Base-by-base conservation (phyloP, 2,329 filamentous ascomycete genomes). In the Coccinonectria pachysandricola region DNA sequence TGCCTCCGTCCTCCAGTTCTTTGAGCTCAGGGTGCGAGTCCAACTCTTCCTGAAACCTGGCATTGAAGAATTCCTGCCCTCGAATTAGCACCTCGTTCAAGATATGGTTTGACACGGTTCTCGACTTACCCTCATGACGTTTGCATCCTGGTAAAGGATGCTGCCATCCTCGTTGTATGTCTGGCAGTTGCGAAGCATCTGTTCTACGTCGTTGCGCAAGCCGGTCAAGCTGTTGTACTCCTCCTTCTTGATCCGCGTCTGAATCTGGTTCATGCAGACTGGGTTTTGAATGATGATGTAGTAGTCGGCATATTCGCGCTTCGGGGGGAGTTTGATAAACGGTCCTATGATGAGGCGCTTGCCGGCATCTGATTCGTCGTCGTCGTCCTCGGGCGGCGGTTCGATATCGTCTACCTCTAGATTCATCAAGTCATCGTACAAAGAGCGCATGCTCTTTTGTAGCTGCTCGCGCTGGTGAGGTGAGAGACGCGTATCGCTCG, bases 91-190 rank as follows among this genome's bases (percentile, higher is more conserved):
- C n/a, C n/a, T n/a, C n/a, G n/a, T n/a, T n/a, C n/a, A n/a, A n/a
- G n/a, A n/a, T n/a, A n/a, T n/a, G n/a, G n/a, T n/a, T n/a, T n/a
- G n/a, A n/a, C n/a, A n/a, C n/a, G n/a, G n/a, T n/a, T 20, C 6
- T 3, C 11, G 8, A 30, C 32, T 42, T 63, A 93, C 86, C 70
- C 94, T 83, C 57, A 98, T 95, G 28, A 80, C 67, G 54, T 87
- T 87, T 25, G 88, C 88, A 64, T 98, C 91, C 47, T 83, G 72
- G 60, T 87, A 96, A 28, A 98, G 70, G 45, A 92, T 65, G 55
- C 87, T 95, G 31, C 79, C 82, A 50, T 96, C 91, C 57, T 98
- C 92, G 48, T 98, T 98, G 65, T 93, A 98, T 3, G 82, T 91
- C 53, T 85, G 75, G 40, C 88, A 94, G 55, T 98, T 98, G 50